Conservation (phyloP, 495 filamentous ascomycete genomes). For the Aspergillus nidulans region DNA sequence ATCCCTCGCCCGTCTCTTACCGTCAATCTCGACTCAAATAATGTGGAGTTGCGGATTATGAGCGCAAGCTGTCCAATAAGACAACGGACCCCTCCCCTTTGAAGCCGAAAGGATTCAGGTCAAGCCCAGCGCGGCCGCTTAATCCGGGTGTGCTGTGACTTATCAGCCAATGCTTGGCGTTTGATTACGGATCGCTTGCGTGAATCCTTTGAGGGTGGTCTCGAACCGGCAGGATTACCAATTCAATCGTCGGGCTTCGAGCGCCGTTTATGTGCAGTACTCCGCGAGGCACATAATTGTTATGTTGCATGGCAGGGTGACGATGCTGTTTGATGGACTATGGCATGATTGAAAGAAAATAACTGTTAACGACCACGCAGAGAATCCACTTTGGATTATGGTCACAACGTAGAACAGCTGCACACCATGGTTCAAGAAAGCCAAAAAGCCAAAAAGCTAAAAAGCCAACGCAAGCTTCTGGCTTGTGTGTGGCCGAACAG, state of each 20-base stretch:
- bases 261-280: not conserved
- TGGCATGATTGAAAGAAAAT: not conserved
- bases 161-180: slow-evolving; percentile 4
- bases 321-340: no score
- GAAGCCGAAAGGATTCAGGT: not conserved
- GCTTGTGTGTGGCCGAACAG: not conserved
- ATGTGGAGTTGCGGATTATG: not conserved
- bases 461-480: not conserved
- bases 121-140: not conserved
- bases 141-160: not conserved
- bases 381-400: no score
- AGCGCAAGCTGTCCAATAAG: not conserved
- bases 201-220: not conserved
- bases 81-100: not conserved
- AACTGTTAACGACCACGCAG: no score
- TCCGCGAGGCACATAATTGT: not conserved
- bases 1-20: not conserved
- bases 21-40: not conserved
- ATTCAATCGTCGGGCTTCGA: not conserved
- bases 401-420: not conserved
- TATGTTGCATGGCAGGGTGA: not conserved
- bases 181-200: not conserved
- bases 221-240: not conserved
- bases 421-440: not conserved
- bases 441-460: no score